A percentile compares a stretch with the other conserved stretches of the same genome.
Conservation (phyloP, 139 green algal genomes). For the Edaphochlamys debaryana region DNA sequence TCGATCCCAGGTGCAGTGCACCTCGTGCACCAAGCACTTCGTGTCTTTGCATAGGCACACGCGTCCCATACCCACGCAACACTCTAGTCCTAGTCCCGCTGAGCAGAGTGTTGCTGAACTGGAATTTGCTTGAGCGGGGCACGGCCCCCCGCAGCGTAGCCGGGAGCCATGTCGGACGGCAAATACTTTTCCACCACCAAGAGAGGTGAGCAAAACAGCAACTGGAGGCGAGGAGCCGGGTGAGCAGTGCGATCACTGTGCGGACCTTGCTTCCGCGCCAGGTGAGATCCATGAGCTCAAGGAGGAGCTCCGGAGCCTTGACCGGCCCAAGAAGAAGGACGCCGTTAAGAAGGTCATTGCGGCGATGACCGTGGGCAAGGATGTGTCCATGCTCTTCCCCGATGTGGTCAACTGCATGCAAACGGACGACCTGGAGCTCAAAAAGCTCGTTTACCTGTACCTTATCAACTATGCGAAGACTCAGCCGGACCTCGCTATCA, state of each 20-base stretch:
- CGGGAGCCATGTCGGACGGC: conserved; percentile 74
- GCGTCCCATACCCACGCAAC: too few relatives aligned
- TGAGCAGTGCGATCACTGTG: neutral
- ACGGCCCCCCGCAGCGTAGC: too few relatives aligned
- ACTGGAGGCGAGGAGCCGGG: too few relatives aligned
- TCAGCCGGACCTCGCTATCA: conserved; percentile 98
- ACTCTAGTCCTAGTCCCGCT: too few relatives aligned
- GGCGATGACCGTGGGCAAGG: conserved; percentile 99
- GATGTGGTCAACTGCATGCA: conserved; percentile 99
- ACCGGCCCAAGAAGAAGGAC: conserved; percentile 93
- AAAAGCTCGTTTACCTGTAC: conserved; percentile 99
- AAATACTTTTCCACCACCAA: conserved; percentile 97
- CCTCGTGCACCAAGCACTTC: too few relatives aligned
- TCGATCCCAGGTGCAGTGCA: too few relatives aligned
- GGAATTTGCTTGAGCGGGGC: too few relatives aligned
- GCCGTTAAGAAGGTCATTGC: conserved; percentile 98
- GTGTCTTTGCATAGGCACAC: too few relatives aligned
- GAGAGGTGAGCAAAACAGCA: conserved; percentile 70
- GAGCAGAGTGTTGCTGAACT: too few relatives aligned
- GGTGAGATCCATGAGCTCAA: conserved; percentile 97
- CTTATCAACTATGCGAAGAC: conserved; percentile 99
- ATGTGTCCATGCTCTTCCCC: conserved; percentile 94
- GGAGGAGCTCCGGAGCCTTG: conserved; percentile 89
- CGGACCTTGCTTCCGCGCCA: conserved; percentile 52
- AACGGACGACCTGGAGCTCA: conserved; percentile 81